Evolutionary conservation across 768 basidiomycete genomes (phyloP).

Genomic region (Auricularia heimuer): DNA sequence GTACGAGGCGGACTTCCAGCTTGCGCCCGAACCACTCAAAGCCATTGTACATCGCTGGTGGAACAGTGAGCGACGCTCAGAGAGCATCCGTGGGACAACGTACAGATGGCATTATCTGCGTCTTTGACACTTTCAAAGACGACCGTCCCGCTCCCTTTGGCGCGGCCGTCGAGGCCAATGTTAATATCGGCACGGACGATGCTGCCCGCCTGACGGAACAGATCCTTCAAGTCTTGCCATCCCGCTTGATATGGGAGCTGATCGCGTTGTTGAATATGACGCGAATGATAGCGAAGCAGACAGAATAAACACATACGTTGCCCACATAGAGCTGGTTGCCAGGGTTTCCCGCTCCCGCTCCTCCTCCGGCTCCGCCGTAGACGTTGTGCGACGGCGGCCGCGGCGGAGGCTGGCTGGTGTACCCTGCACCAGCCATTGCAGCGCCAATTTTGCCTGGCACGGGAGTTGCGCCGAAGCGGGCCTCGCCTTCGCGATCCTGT

Average conservation of each 20-base stretch:
- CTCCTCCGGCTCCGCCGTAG: conserved; percentile 31
- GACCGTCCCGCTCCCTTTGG: conserved; percentile 96
- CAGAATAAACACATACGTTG: conserved; percentile 44
- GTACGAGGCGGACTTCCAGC: conserved; percentile 90
- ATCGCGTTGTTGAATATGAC: conserved; percentile 5
- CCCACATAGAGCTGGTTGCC: conserved; percentile 91
- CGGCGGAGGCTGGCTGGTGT: conserved; percentile 70
- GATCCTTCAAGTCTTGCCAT: conserved; percentile 97
- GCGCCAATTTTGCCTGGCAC: conserved; percentile 94
- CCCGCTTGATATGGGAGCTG: conserved; percentile 95
- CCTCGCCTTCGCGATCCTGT: conserved; percentile 93
- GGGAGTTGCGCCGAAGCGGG: conserved; percentile 90
- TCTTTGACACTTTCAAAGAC: conserved; percentile 88
- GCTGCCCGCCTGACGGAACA: conserved; percentile 91
- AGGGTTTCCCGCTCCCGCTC: conserved; percentile 35
- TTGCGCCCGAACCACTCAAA: conserved; percentile 96
- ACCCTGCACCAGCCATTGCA: conserved; percentile 89
- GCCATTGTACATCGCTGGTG: conserved; percentile 86
- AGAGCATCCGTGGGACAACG: conserved; percentile 21
- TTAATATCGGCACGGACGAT: conserved; percentile 95
- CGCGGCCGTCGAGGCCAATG: conserved; percentile 82
- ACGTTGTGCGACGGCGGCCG: conserved; percentile 74
- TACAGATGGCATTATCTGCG: conserved; percentile 85
- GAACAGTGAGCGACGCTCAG: conserved; percentile 4
- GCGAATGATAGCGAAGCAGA: background rate